These are phyloP conservation scores for Yamadazyma atlantica DNA, from an alignment of 1,139 yeast species.

Conservation along the genomic window DNA sequence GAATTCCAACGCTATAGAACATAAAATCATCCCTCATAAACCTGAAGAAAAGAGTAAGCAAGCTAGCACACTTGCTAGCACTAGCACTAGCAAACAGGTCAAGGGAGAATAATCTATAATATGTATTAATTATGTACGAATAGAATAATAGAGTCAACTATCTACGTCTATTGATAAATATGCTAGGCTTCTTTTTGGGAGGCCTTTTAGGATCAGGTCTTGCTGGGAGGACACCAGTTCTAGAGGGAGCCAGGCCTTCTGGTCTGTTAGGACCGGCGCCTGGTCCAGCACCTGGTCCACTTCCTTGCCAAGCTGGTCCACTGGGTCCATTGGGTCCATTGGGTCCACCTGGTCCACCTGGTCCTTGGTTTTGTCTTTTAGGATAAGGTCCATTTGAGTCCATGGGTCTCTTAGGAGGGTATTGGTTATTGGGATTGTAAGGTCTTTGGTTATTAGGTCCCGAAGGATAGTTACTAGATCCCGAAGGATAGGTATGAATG, in stretches of 20 bases:
- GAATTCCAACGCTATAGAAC: slow-evolving; percentile 17
- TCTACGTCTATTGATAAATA: slow-evolving; percentile 7
- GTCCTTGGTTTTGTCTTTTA: too few relatives aligned
- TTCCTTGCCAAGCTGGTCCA: too few relatives aligned
- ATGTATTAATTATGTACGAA: slow-evolving; percentile 2
- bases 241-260: not conserved
- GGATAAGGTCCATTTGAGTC: too few relatives aligned
- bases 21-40: slow-evolving; percentile 8
- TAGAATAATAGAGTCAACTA: slow-evolving; percentile 2
- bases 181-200: slow-evolving; percentile 4
- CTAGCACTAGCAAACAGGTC: slow-evolving; percentile 10
- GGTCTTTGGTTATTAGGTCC: too few relatives aligned
- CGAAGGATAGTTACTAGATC: too few relatives aligned
- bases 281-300: too few relatives aligned
- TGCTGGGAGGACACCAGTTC: not conserved
- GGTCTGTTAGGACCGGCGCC: too few relatives aligned
- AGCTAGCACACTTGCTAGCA: not conserved
- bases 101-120: slow-evolving; percentile 12
- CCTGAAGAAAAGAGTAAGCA: not conserved
- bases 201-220: not conserved
- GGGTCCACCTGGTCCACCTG: too few relatives aligned
- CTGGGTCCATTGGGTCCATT: too few relatives aligned
- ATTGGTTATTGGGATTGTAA: not conserved
- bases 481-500: too few relatives aligned
- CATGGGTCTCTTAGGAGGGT: too few relatives aligned